These are phyloP conservation scores for Fraxinus excelsior DNA, from an alignment of 257 asterid genomes.

Conservation along the genomic window DNA sequence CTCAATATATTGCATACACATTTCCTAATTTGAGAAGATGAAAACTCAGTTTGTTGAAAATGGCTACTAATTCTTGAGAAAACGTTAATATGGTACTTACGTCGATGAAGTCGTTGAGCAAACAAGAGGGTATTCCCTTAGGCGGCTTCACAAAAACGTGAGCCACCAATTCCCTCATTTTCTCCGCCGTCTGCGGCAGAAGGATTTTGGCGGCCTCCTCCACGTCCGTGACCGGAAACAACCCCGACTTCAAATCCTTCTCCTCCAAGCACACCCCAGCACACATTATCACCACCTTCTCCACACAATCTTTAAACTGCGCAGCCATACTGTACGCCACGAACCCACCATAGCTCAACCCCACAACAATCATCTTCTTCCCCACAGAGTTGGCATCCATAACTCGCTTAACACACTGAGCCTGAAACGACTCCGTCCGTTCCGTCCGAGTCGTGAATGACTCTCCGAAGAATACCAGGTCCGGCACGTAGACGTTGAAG, in stretches of 20 bases:
- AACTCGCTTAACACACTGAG: constrained; percentile 55
- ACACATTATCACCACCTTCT: constrained; percentile 62
- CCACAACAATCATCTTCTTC: constrained; percentile 44
- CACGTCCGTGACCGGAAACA: constrained; percentile 58
- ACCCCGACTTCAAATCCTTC: constrained; percentile 51
- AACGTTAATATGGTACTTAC: constrained; percentile 20
- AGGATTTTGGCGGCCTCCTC: constrained; percentile 57
- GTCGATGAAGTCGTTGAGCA: constrained; percentile 57
- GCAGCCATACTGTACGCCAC: constrained; percentile 72
- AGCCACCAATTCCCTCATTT: constrained; percentile 53
- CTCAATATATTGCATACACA: constrained; percentile 49
- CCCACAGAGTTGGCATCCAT: constrained; percentile 54
- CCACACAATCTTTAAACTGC: constrained; percentile 54
- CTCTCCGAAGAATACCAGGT: constrained; percentile 62
- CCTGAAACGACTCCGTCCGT: constrained; percentile 62
- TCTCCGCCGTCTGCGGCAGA: constrained; percentile 70
- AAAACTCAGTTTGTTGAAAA: too few species aligned
- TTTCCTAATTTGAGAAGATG: constrained; percentile 37
- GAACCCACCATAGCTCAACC: constrained; percentile 78
- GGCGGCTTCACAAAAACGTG: constrained; percentile 55
- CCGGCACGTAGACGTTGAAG: constrained; percentile 74
- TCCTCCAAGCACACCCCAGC: constrained; percentile 77
- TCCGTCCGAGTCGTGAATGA: constrained; percentile 60
- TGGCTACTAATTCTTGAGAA: too few species aligned
- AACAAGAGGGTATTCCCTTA: constrained; percentile 51